phyloP scores from a whole-genome alignment of 257 asterid species.

The Solanum sejunctum region DNA sequence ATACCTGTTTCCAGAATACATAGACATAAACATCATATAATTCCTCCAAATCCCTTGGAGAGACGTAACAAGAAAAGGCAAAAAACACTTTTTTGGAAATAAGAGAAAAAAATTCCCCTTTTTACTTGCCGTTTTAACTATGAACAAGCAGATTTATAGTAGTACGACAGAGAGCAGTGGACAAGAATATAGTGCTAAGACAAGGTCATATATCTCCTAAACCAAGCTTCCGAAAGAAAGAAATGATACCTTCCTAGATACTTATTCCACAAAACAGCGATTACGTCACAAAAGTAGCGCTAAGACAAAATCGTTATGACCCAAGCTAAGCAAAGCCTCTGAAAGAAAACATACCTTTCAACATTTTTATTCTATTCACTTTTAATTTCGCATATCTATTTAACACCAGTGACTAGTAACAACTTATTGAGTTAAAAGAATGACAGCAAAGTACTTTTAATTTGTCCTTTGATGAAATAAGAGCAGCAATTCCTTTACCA shows the following conservation, averaged over 20 bases:
- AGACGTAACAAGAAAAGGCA: not conserved
- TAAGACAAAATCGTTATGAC: not conserved
- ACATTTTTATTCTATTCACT: not conserved
- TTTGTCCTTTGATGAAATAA: not conserved
- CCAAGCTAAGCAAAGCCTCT: not conserved
- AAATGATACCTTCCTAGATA: not conserved
- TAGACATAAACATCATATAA: not conserved
- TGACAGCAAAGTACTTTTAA: not conserved
- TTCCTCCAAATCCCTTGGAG: not conserved
- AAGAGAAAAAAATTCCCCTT: not conserved
- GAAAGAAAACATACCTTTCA: not conserved
- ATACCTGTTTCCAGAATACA: conserved; percentile 40
- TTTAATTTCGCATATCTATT: not conserved
- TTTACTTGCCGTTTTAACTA: not conserved
- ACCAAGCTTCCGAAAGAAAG: not conserved
- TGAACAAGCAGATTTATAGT: not conserved
- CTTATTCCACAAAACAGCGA: not conserved
- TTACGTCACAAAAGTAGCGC: not conserved
- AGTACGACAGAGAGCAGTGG: not conserved
- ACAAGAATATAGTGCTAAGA: not conserved
- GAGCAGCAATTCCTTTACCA: conserved; percentile 35
- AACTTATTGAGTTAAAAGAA: not conserved
- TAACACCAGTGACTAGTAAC: not conserved
- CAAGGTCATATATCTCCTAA: not conserved
- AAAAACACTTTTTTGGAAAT: not conserved